phyloP scores from a whole-genome alignment of 495 filamentous ascomycete genomes.

The Daldinia vernicosa region DNA sequence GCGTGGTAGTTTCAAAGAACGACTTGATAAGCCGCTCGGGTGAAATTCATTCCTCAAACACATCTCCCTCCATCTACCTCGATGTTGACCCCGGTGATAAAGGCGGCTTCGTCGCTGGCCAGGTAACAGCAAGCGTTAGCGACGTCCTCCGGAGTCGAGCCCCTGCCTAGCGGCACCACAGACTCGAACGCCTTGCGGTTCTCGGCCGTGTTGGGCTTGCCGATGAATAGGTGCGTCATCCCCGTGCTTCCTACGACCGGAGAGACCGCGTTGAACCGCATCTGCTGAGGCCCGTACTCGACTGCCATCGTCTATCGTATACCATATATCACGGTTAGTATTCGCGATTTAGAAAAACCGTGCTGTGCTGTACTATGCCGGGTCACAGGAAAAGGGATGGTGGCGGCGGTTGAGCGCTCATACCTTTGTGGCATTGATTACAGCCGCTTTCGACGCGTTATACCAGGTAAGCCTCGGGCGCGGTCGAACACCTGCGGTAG shows the following conservation, averaged over 20 bases:
- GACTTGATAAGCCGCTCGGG: background rate
- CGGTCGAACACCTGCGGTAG: constrained; percentile 68
- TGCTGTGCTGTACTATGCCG: too few relatives aligned
- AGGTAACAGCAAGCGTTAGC: constrained; percentile 73
- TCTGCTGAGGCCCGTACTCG: constrained; percentile 71
- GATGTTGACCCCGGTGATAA: constrained; percentile 73
- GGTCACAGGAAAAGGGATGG: background rate
- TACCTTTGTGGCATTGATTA: constrained; percentile 64
- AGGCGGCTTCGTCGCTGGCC: constrained; percentile 71
- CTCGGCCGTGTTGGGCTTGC: constrained; percentile 72
- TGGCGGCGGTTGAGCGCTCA: background rate
- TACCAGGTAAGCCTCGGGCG: constrained; percentile 76
- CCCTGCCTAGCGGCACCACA: constrained; percentile 71
- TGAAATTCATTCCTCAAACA: constrained; percentile 37
- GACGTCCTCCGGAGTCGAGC: constrained; percentile 71
- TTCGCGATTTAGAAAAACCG: background rate
- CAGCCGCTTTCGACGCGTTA: constrained; percentile 73
- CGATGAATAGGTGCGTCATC: constrained; percentile 71
- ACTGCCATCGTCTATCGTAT: constrained; percentile 66
- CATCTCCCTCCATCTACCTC: constrained; percentile 67
- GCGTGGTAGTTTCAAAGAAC: background rate
- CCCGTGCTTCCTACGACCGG: constrained; percentile 70
- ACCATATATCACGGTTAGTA: constrained; percentile 11
- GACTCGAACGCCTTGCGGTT: constrained; percentile 73
- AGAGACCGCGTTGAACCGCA: constrained; percentile 71